Conservation (phyloP, 2,329 filamentous ascomycete genomes). For the Penicillium sp. region DNA sequence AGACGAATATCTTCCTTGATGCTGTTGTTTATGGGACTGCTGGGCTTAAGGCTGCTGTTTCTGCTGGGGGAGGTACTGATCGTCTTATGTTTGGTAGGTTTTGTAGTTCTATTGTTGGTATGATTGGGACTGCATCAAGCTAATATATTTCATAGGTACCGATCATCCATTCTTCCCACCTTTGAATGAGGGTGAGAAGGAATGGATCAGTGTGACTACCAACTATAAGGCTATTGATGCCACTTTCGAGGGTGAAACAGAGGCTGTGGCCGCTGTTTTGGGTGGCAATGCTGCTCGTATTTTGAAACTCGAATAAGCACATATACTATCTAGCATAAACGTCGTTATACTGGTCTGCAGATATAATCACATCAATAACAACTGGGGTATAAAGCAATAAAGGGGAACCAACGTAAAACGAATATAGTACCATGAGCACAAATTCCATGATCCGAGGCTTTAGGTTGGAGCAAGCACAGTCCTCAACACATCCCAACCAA, state of each 20-base stretch:
- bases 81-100: conserved; percentile 44
- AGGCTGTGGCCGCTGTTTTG: conserved; percentile 38
- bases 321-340: background rate
- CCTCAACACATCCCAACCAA: conserved; percentile 55
- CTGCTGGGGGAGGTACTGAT: conserved; percentile 55
- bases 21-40: conserved; percentile 59
- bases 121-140: background rate
- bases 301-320: conserved; percentile 35
- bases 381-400: background rate
- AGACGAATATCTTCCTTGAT: conserved; percentile 81
- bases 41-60: conserved; percentile 71
- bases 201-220: conserved; percentile 50
- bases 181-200: conserved; percentile 34
- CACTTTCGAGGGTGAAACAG: conserved; percentile 35
- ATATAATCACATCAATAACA: background rate
- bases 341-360: background rate
- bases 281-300: conserved; percentile 48
- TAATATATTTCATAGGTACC: conserved; percentile 33
- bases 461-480: background rate
- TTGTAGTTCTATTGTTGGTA: background rate
- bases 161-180: conserved; percentile 50
- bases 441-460: background rate
- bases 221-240: conserved; percentile 48
- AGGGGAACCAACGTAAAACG: background rate
- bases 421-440: background rate